These are phyloP conservation scores for Heliamphora pulchella DNA, from an alignment of 179 eudicot species.

Conservation along the genomic window DNA sequence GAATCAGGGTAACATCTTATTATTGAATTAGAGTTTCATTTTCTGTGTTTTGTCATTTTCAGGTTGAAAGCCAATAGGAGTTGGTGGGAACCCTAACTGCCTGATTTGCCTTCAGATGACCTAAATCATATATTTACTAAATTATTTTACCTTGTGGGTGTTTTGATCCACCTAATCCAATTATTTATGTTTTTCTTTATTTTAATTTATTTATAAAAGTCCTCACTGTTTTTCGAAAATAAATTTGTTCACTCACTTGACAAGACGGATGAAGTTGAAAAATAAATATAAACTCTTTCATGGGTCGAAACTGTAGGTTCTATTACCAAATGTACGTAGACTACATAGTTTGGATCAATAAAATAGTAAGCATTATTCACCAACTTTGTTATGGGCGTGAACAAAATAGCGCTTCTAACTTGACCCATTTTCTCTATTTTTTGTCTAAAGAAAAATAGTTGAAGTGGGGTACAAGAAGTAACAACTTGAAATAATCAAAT, in stretches of 20 bases:
- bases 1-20: background rate
- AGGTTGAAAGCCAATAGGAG: constrained; percentile 5
- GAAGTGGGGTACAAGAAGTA: constrained; percentile 20
- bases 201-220: background rate
- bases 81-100: constrained; percentile 12
- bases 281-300: too few species aligned
- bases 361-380: too few species aligned
- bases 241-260: too few species aligned
- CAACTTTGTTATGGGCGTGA: too few species aligned
- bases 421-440: background rate
- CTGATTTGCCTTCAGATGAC: constrained; percentile 10
- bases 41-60: background rate
- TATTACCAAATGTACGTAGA: too few species aligned
- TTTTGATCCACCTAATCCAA: constrained; percentile 30
- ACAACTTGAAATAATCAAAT: background rate
- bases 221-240: background rate
- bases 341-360: too few species aligned
- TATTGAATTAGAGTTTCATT: background rate
- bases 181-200: constrained; percentile 1
- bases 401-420: too few species aligned
- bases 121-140: constrained; percentile 10
- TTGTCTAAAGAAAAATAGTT: constrained; percentile 16
- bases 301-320: too few species aligned
- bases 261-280: too few species aligned
- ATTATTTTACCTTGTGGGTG: constrained; percentile 11